These are phyloP conservation scores for Tinospora cordifolia DNA, from an alignment of 164 flowering plant species.

Conservation along the genomic window DNA sequence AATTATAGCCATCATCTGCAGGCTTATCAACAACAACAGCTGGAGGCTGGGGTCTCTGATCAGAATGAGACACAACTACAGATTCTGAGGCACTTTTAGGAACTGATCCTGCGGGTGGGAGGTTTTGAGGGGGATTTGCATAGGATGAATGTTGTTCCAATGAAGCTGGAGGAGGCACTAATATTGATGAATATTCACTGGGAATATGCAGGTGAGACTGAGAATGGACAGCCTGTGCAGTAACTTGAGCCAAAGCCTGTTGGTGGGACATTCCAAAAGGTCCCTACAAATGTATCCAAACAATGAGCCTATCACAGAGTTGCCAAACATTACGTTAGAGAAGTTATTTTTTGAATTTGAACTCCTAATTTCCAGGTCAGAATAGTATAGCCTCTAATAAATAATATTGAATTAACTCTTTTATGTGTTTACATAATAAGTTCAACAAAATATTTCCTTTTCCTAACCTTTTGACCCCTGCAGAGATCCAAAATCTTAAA, in stretches of 20 bases:
- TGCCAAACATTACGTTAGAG: background rate
- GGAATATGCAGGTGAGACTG: conserved; percentile 48
- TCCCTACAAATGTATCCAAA: conserved; percentile 35
- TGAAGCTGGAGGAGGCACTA: conserved; percentile 26
- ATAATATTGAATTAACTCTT: background rate
- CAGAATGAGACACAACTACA: conserved; percentile 40
- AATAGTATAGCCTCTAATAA: background rate
- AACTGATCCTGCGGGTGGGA: conserved; percentile 29
- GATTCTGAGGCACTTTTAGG: conserved; percentile 29
- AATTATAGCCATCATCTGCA: conserved; percentile 77
- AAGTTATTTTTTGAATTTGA: background rate
- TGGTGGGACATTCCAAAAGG: conserved; percentile 89
- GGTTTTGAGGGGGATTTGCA: conserved; percentile 31
- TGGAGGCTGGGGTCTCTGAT: conserved; percentile 38
- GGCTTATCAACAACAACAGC: conserved; percentile 51
- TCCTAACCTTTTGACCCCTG: background rate
- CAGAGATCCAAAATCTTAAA: background rate
- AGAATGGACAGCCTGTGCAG: conserved; percentile 77
- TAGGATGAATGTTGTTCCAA: conserved; percentile 21
- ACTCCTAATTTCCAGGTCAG: background rate
- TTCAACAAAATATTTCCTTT: background rate
- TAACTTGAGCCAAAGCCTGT: conserved; percentile 88
- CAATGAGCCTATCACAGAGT: background rate
- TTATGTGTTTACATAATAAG: background rate
- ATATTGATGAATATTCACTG: conserved; percentile 33